Percentiles rank a stretch among this genome's conserved stretches.
Conservation (phyloP, 2,329 filamentous ascomycete genomes). For the Curvularia sp. region DNA sequence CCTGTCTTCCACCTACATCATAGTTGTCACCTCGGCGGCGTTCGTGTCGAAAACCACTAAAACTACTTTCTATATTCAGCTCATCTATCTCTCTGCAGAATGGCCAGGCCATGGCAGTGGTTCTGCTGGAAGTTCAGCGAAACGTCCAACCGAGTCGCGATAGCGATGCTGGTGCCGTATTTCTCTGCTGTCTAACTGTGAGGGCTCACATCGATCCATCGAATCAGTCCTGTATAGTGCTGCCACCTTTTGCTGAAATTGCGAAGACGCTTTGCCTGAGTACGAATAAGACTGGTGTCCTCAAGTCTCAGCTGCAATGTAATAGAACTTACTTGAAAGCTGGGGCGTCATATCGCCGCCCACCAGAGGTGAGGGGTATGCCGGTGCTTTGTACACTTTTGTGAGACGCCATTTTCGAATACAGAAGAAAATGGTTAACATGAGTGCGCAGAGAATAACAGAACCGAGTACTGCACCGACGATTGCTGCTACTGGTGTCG, state of each 20-base stretch:
- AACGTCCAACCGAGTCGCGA: background rate
- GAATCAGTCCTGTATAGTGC: constrained; percentile 13
- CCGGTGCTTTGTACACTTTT: constrained; percentile 33
- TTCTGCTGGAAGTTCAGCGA: constrained; percentile 20
- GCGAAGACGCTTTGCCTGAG: constrained; percentile 5
- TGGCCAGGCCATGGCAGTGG: constrained; percentile 13
- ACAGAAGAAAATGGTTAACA: constrained; percentile 20
- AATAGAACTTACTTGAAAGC: constrained; percentile 5
- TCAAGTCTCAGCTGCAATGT: background rate
- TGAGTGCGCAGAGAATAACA: constrained; percentile 19
- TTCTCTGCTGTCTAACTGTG: constrained; percentile 20
- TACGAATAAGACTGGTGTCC: background rate
- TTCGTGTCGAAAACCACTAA: too few species aligned
- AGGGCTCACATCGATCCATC: constrained; percentile 12
- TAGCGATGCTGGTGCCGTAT: background rate
- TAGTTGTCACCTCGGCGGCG: background rate
- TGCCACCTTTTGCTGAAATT: constrained; percentile 5
- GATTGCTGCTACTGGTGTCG: constrained; percentile 27
- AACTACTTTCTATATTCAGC: background rate
- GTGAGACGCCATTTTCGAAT: constrained; percentile 20
- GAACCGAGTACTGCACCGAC: constrained; percentile 36
- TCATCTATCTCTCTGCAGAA: background rate
- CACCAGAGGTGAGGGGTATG: constrained; percentile 33
- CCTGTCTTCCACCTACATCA: background rate
- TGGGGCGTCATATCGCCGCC: constrained; percentile 37